Conservation (phyloP, 1,284 basidiomycete genomes). For the Neolentinus lepideus region DNA sequence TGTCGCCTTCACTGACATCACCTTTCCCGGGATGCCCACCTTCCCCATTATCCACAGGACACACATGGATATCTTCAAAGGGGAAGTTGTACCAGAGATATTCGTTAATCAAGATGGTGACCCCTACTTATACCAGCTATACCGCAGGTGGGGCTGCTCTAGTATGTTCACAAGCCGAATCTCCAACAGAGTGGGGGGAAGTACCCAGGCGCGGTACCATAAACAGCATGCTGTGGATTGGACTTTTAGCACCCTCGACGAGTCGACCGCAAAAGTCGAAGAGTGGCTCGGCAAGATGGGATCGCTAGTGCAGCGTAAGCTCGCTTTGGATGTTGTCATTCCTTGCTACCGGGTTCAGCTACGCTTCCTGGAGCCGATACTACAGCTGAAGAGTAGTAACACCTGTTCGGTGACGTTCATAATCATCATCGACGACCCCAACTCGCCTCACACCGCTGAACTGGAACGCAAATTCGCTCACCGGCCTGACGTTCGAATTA, state of each 20-base stretch:
- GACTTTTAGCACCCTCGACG: constrained; percentile 40
- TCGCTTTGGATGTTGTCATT: constrained; percentile 48
- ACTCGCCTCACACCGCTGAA: constrained; percentile 27
- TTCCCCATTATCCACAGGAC: constrained; percentile 48
- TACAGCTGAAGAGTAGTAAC: constrained; percentile 32
- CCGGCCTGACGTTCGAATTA: constrained; percentile 40
- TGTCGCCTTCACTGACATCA: constrained; percentile 46
- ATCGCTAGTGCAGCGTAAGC: constrained; percentile 20
- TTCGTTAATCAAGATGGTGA: constrained; percentile 58
- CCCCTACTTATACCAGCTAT: constrained; percentile 51
- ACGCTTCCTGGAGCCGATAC: constrained; percentile 32
- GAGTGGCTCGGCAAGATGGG: constrained; percentile 26
- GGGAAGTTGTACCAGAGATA: constrained; percentile 39
- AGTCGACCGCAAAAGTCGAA: constrained; percentile 29
- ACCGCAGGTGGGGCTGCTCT: constrained; percentile 47
- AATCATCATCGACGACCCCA: constrained; percentile 49
- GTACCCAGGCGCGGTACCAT: constrained; percentile 35
- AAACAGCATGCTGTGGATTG: constrained; percentile 37
- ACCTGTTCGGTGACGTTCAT: constrained; percentile 46
- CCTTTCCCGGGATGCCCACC: constrained; percentile 55
- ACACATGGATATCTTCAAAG: constrained; percentile 49
- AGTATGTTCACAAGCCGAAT: constrained; percentile 35
- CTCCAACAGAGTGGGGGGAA: constrained; percentile 40
- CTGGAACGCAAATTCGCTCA: constrained; percentile 28
- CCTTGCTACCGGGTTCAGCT: constrained; percentile 51